Evolutionary conservation across 805 yeast genomes (phyloP), one percentile per base, ranked within the genome.

Genomic region (Wickerhamomyces silvicola): DNA sequence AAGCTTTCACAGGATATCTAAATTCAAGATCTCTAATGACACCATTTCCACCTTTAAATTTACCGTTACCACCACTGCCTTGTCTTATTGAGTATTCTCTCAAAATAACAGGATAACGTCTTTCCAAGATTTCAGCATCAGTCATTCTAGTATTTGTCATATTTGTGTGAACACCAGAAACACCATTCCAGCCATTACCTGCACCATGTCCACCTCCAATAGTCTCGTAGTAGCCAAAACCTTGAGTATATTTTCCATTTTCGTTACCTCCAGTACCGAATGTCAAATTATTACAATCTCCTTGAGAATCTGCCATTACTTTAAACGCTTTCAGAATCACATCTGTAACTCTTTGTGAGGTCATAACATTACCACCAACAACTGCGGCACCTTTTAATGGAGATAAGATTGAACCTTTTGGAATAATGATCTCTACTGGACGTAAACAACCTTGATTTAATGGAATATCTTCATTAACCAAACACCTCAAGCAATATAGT

Each of bases 131-230:
- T 57, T 87, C 97, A 6, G 87, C 79, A 53, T 87, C 97, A 0
- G 97, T 87, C 57, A 87, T 84, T 50, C 95, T 69, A 2, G 97
- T 87, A 57, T 87, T 87, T 18, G 96, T 88, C 79, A 90, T 87
- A 55, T 87, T 92, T 6, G 94, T 83, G 49, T 87, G 96, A 3
- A 87, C 94, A n/a, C 85, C 95, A 38, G 80, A 71, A 31, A 79
- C 81, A 27, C 96, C 96, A 45, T 81, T 60, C 88, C 94, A 86
- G 2, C 77, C 76, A 2, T 81, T 72, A 1, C 90, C 87, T 3
- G 97, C 97, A 30, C 97, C 97, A 27, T 87, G 82, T 1, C 97
- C 97, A 38, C 97, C 97, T 37, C 95, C 92, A 38, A 88, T 86
- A 0, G 97, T 88, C 54, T 87, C 96, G 54, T 87, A 87, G 55